A percentile compares a stretch with the other conserved stretches of the same genome.
phyloP scores from a whole-genome alignment of 176 grass and related monocot genomes.

The Phoenix dactylifera region DNA sequence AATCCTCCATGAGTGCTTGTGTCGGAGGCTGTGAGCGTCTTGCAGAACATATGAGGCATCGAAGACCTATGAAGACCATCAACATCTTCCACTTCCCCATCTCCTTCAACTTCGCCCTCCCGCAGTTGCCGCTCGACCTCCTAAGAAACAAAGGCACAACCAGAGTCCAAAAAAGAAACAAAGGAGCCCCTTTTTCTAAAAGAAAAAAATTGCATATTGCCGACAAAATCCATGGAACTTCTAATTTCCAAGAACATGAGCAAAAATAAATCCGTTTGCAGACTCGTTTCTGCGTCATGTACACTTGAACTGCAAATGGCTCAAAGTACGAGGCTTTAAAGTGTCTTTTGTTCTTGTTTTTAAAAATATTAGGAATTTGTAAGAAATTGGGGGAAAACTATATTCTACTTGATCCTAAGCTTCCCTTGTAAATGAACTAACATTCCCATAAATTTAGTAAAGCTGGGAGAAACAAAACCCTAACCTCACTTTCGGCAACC shows the following conservation, averaged over 20 bases:
- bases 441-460: neutral
- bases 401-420: too few species aligned
- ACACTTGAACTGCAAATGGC: too few species aligned
- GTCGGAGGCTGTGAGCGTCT: slow-evolving; percentile 88
- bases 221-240: too few species aligned
- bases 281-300: too few species aligned
- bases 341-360: too few species aligned
- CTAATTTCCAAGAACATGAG: too few species aligned
- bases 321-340: too few species aligned
- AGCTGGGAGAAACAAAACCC: neutral
- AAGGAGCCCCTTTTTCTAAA: neutral
- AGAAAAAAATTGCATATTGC: too few species aligned
- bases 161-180: neutral
- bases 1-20: slow-evolving; percentile 92
- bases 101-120: slow-evolving; percentile 26
- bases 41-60: slow-evolving; percentile 94
- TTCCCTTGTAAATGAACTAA: too few species aligned
- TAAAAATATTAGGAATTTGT: too few species aligned
- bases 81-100: slow-evolving; percentile 28
- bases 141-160: slow-evolving; percentile 1
- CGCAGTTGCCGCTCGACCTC: slow-evolving; percentile 20
- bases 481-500: slow-evolving; percentile 48
- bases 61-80: slow-evolving; percentile 28
- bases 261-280: too few species aligned
- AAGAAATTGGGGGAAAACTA: too few species aligned